Base-by-base conservation (phyloP, 2,329 filamentous ascomycete genomes). In the Rutstroemia sp. region DNA sequence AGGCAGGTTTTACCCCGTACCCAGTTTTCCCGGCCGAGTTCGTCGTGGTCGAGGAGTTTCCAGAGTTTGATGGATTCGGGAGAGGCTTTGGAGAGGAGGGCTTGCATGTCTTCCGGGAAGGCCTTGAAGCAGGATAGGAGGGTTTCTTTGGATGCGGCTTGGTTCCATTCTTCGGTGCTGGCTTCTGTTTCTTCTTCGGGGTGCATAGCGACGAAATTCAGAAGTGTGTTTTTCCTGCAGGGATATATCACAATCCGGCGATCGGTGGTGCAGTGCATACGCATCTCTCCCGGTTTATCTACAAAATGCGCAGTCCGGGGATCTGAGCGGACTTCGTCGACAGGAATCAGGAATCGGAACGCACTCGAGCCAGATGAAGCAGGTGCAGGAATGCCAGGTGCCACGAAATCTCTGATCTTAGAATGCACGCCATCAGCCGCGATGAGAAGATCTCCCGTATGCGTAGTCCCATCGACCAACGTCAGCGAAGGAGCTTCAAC, bases 191-290 rank as follows among this genome's bases (percentile, higher is more conserved):
- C 57, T 77, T 78, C 47, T 75, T 74, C 73, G 0, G 79, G 78
- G 57, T 82, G 50, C 8, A 82, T 76, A 47, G 73, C 75, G 0
- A 78, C 76, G 61, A 82, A 74, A 61, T 79, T 79, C 52, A 78
- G 65, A 10, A 70, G 59, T 6, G 69, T 65, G 56, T 78, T 78
- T 56, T 75, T 62, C 3, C 70, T 69, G 59, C 73, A 77, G 0
- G 76, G 76, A 61, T 79, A 80, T 64, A 77, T 72, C 54, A 79
- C 70, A 4, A 79, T 58, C 8, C 76, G 67, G 16, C 74, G 65
- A 48, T 78, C 74, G 0, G 64, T 48, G 0, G 67, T 73, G 52
- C 69, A 73, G 71, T 73, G 76, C 19, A 78, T 70, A 0, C 61
- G 61, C 14, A 76, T 59, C 14, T 67, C 60, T 39, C 67, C 65